These are phyloP conservation scores for Rutstroemia sydowiana DNA, from an alignment of 2,329 filamentous ascomycete species.

Conservation along the genomic window DNA sequence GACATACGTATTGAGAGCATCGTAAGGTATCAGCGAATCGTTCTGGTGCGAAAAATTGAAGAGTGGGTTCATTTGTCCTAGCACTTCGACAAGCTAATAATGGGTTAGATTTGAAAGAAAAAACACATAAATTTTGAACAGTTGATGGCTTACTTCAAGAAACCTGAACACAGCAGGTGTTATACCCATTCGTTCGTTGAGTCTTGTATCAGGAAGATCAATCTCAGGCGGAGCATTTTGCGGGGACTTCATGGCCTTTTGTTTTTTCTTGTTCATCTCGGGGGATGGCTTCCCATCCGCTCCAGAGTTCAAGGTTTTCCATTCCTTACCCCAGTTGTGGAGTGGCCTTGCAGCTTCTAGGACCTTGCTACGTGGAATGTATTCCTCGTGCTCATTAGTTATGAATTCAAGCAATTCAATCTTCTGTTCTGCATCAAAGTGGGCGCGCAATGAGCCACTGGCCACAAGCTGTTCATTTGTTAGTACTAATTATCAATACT, in stretches of 20 bases:
- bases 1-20: constrained; percentile 55
- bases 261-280: constrained; percentile 63
- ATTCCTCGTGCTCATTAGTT: constrained; percentile 73
- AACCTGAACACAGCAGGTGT: constrained; percentile 56
- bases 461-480: constrained; percentile 56
- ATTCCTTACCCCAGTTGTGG: constrained; percentile 60
- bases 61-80: constrained; percentile 59
- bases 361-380: constrained; percentile 61
- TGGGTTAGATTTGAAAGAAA: constrained; percentile 7
- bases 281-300: constrained; percentile 51
- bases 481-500: constrained; percentile 17
- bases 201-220: constrained; percentile 50
- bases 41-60: constrained; percentile 52
- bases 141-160: constrained; percentile 44
- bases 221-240: constrained; percentile 51
- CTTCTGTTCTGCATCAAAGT: constrained; percentile 72
- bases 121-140: neutral
- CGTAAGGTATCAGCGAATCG: constrained; percentile 47
- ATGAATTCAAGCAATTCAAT: constrained; percentile 82
- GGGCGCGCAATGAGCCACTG: constrained; percentile 67
- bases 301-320: constrained; percentile 50
- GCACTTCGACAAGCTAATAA: constrained; percentile 54
- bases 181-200: constrained; percentile 51
- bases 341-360: constrained; percentile 54
- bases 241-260: constrained; percentile 52